phyloP scores from a whole-genome alignment of 495 filamentous ascomycete species.

The Ascodesmis nigricans region DNA sequence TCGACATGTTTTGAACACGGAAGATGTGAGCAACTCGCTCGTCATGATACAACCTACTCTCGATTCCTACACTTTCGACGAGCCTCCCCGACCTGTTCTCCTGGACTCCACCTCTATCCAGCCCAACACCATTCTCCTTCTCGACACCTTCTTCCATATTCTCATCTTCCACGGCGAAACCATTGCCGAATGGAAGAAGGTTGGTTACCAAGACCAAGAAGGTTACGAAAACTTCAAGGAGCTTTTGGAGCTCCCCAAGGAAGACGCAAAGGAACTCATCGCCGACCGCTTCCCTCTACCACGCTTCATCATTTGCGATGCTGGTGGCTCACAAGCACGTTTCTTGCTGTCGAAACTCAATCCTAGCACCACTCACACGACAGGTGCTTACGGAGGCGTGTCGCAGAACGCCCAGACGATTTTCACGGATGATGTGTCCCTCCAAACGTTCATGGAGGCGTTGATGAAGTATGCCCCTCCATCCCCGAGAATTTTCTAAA shows the following conservation, averaged over 20 bases:
- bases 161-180: conserved; percentile 98
- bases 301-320: conserved; percentile 96
- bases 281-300: conserved; percentile 92
- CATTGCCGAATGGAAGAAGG: conserved; percentile 94
- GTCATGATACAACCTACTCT: conserved; percentile 98
- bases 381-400: conserved; percentile 71
- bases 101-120: conserved; percentile 94
- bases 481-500: background rate
- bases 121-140: conserved; percentile 74
- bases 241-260: conserved; percentile 84
- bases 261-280: conserved; percentile 94
- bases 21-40: conserved; percentile 89
- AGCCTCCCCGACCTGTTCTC: conserved; percentile 72
- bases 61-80: conserved; percentile 92
- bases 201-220: conserved; percentile 93
- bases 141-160: conserved; percentile 99
- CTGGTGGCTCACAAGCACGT: conserved; percentile 90
- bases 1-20: conserved; percentile 86
- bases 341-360: conserved; percentile 97
- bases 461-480: conserved; percentile 69
- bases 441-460: conserved; percentile 99
- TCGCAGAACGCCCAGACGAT: conserved; percentile 90
- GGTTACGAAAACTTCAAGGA: conserved; percentile 91
- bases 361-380: conserved; percentile 94
- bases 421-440: conserved; percentile 94